A percentile compares a stretch with the other conserved stretches of the same genome.
These are phyloP conservation scores for Plasmodium billcollinsi DNA, from an alignment of 169 alveolate genomes.

Conservation along the genomic window DNA sequence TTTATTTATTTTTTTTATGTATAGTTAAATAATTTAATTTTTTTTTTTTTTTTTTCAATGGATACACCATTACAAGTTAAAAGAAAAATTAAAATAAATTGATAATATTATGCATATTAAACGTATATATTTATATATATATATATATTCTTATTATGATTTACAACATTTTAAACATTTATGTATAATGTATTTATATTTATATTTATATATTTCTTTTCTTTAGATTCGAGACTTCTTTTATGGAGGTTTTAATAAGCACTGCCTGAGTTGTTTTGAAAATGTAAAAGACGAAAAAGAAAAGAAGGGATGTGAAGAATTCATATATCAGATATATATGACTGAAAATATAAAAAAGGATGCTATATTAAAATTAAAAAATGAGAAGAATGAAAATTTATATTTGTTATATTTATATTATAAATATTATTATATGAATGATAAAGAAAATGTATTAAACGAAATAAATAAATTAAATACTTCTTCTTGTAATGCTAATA, in stretches of 20 bases:
- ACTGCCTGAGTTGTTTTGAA: slow-evolving; percentile 39
- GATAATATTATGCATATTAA: no score
- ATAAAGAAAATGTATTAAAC: slow-evolving; percentile 44
- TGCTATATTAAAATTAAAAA: slow-evolving; percentile 27
- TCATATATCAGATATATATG: slow-evolving; percentile 72
- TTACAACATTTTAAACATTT: not conserved
- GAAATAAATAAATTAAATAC: slow-evolving; percentile 24
- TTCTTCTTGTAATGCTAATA: slow-evolving; percentile 30
- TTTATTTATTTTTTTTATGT: no score
- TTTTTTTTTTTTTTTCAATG: no score
- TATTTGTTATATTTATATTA: slow-evolving; percentile 45
- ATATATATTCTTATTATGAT: not conserved
- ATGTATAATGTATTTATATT: not conserved
- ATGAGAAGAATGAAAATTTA: slow-evolving; percentile 37
- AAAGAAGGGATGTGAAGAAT: slow-evolving; percentile 53
- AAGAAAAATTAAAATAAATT: no score
- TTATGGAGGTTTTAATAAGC: slow-evolving; percentile 55
- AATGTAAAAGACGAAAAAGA: slow-evolving; percentile 23
- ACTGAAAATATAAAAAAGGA: slow-evolving; percentile 29
- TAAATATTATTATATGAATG: slow-evolving; percentile 40
- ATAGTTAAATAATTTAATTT: no score
- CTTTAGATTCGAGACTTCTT: slow-evolving; percentile 60
- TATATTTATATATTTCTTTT: slow-evolving; percentile 2
- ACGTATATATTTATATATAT: slow-evolving; percentile 5
- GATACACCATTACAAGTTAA: no score